Evolutionary conservation across 2,329 filamentous ascomycete species (phyloP).

Genomic region (Pestalotiopsis sp.): DNA sequence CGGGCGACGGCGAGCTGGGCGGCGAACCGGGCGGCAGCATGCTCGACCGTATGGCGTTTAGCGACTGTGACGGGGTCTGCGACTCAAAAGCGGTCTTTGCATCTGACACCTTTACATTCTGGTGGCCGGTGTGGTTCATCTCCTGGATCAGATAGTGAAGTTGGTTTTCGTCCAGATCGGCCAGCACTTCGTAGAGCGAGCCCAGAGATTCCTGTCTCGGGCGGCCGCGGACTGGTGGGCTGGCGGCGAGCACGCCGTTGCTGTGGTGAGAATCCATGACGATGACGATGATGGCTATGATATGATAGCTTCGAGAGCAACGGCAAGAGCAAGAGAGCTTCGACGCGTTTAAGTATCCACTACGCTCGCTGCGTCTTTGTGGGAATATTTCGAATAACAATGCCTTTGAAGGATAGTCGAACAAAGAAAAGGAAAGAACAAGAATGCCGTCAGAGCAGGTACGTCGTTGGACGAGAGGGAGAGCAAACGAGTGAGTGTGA

Average conservation of each 20-base stretch:
- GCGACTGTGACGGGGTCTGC: slow-evolving; percentile 9
- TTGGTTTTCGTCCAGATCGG: slow-evolving; percentile 14
- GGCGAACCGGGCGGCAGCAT: slow-evolving; percentile 4
- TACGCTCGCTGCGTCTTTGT: not conserved
- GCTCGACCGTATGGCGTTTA: slow-evolving; percentile 6
- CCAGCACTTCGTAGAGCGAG: slow-evolving; percentile 14
- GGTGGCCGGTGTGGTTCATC: slow-evolving; percentile 15
- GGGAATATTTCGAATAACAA: not conserved
- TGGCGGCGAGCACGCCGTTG: not conserved
- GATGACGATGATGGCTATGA: not conserved
- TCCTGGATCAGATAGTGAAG: slow-evolving; percentile 16
- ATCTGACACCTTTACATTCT: slow-evolving; percentile 13
- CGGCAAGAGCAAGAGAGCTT: not conserved
- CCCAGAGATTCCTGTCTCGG: slow-evolving; percentile 10
- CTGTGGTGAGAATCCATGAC: slow-evolving; percentile 5
- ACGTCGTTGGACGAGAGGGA: not conserved
- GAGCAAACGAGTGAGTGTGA: not conserved
- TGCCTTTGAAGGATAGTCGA: not conserved
- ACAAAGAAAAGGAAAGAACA: not conserved
- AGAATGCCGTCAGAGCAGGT: not conserved
- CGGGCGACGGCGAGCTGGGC: not conserved
- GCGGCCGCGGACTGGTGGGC: not conserved
- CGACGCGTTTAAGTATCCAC: not conserved
- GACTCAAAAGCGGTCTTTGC: slow-evolving; percentile 14
- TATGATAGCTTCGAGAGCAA: not conserved